These are phyloP conservation scores for Linanthus parryae DNA, from an alignment of 148 eudicot species.

Conservation along the genomic window DNA sequence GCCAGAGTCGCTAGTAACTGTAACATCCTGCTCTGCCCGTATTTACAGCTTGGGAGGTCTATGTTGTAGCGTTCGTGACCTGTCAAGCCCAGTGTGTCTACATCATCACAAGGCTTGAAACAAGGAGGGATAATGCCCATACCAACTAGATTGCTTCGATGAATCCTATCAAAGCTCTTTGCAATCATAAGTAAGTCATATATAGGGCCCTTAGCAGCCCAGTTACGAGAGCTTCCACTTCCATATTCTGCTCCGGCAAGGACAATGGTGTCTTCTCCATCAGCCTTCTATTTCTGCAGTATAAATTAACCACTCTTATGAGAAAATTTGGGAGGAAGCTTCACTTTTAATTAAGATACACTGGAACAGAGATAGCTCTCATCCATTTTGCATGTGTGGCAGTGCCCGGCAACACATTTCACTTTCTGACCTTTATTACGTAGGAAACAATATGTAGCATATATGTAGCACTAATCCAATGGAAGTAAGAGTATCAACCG, in stretches of 20 bases:
- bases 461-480: too few relatives aligned
- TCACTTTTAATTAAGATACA: too few relatives aligned
- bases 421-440: too few relatives aligned
- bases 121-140: conserved; percentile 40
- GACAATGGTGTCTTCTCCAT: background rate
- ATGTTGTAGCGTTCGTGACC: conserved; percentile 36
- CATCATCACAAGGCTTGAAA: conserved; percentile 37
- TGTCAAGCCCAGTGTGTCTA: conserved; percentile 30
- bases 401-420: too few relatives aligned
- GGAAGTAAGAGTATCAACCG: too few relatives aligned
- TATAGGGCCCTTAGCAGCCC: background rate
- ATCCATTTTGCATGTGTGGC: too few relatives aligned
- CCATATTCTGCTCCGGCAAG: background rate
- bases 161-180: conserved; percentile 35
- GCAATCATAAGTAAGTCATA: conserved; percentile 12
- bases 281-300: background rate
- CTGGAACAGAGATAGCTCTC: too few relatives aligned
- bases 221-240: background rate
- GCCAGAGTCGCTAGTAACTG: conserved; percentile 24
- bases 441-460: too few relatives aligned
- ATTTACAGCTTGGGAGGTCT: conserved; percentile 33
- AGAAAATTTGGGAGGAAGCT: too few relatives aligned
- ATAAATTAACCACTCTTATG: too few relatives aligned
- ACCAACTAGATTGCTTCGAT: conserved; percentile 33
- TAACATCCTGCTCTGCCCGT: conserved; percentile 34